These are phyloP conservation scores for Ganoderma boninense DNA, from an alignment of 1,284 basidiomycete species.

Conservation along the genomic window DNA sequence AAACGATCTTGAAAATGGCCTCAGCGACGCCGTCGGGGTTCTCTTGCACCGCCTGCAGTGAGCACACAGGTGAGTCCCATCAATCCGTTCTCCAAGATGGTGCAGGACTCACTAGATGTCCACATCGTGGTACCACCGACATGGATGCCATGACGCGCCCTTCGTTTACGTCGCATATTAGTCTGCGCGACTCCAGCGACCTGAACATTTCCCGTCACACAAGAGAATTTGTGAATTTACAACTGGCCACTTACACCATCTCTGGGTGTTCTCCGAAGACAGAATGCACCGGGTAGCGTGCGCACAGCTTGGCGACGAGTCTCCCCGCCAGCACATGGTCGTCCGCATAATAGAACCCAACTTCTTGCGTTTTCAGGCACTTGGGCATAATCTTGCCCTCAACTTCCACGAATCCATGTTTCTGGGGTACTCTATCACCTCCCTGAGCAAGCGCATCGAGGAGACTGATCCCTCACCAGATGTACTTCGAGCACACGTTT, in stretches of 20 bases:
- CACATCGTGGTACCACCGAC: not conserved
- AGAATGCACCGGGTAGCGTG: not conserved
- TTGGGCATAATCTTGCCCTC: not conserved
- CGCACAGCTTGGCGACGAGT: not conserved
- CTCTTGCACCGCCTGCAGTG: not conserved
- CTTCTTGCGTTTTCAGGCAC: slow-evolving; percentile 1
- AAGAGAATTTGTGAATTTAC: not conserved
- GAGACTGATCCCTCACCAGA: not conserved
- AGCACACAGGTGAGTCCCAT: not conserved
- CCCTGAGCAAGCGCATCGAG: not conserved
- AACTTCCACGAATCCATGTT: not conserved
- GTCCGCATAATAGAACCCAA: slow-evolving; percentile 1
- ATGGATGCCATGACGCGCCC: not conserved
- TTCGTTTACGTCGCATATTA: not conserved
- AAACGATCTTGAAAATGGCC: slow-evolving; percentile 1
- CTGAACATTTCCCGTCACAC: not conserved
- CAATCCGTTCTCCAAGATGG: not conserved
- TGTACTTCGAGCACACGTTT: not conserved
- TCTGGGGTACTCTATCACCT: not conserved
- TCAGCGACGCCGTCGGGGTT: not conserved
- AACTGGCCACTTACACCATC: not conserved
- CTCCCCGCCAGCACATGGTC: not conserved
- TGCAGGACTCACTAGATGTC: not conserved
- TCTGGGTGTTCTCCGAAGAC: not conserved
- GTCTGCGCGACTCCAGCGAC: not conserved